Conservation (phyloP, 2,329 filamentous ascomycete species). For the Pestalotiopsis sp. region DNA sequence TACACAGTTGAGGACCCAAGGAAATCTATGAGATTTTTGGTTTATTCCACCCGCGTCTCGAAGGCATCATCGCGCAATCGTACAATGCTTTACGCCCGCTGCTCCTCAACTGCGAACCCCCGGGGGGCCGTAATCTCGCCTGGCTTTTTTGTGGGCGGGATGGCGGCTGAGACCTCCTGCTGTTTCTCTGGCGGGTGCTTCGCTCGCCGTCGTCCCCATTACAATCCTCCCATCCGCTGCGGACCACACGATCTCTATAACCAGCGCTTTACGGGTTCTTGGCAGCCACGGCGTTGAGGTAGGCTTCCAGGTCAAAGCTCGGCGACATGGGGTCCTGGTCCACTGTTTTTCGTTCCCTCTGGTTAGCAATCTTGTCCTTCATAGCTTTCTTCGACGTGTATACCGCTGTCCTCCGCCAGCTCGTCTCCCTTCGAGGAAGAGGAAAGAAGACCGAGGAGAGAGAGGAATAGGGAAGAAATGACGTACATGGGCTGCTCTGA, state of each 20-base stretch:
- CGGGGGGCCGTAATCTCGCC: neutral
- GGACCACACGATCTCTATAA: neutral
- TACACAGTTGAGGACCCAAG: conserved; percentile 30
- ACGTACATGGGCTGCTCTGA: conserved; percentile 37
- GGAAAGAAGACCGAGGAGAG: neutral
- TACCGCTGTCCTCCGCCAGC: neutral
- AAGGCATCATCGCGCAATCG: conserved; percentile 25
- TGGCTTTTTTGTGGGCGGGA: conserved; percentile 5
- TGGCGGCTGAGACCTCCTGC: neutral
- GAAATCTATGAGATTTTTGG: conserved; percentile 32
- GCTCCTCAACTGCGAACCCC: conserved; percentile 6
- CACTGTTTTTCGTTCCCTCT: conserved; percentile 44
- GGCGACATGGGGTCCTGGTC: conserved; percentile 79
- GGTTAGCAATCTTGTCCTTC: neutral
- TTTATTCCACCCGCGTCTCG: conserved; percentile 15
- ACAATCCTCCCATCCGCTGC: conserved; percentile 18
- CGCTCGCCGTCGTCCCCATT: conserved; percentile 22
- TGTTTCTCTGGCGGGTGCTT: conserved; percentile 4
- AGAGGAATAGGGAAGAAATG: conserved; percentile 20
- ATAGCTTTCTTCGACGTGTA: neutral
- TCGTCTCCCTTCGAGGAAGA: too few relatives aligned
- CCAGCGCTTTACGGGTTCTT: conserved; percentile 47
- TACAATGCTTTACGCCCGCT: conserved; percentile 21
- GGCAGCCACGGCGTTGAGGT: conserved; percentile 65
- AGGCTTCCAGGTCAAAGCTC: conserved; percentile 92